Evolutionary conservation across 306 rosid species (phyloP).

Genomic region (Trifolium dubium): DNA sequence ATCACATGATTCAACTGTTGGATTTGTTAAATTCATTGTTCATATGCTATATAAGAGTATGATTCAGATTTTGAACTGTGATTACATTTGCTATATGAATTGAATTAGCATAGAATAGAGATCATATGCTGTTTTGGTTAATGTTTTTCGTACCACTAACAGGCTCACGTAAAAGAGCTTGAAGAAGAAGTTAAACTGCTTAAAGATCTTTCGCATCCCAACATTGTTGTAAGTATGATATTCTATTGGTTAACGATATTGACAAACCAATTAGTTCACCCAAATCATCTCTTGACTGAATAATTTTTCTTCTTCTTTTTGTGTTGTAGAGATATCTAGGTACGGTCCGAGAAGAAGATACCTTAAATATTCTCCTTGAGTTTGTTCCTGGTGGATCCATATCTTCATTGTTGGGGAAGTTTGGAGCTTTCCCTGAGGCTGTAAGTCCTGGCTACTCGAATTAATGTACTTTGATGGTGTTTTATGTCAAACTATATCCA

Average conservation of each 20-base stretch:
- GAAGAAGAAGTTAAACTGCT: constrained; percentile 99
- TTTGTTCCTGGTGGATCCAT: constrained; percentile 99
- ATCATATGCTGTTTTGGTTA: constrained; percentile 32
- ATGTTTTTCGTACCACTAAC: constrained; percentile 46
- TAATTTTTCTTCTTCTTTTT: constrained; percentile 31
- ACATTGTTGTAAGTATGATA: constrained; percentile 88
- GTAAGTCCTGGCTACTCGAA: constrained; percentile 62
- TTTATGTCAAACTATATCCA: constrained; percentile 29
- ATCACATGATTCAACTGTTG: not conserved
- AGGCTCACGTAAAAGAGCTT: constrained; percentile 95
- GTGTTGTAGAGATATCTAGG: constrained; percentile 88
- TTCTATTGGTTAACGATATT: constrained; percentile 39
- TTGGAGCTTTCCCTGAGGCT: constrained; percentile 98
- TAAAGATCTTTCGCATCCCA: constrained; percentile 91
- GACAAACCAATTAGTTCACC: constrained; percentile 22
- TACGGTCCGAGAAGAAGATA: constrained; percentile 91
- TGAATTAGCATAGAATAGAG: constrained; percentile 10
- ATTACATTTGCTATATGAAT: constrained; percentile 1
- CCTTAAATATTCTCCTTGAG: constrained; percentile 87
- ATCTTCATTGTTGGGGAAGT: constrained; percentile 95
- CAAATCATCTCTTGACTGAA: constrained; percentile 39
- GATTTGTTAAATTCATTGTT: not conserved
- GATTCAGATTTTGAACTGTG: constrained; percentile 22
- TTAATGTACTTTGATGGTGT: constrained; percentile 31
- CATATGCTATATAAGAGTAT: constrained; percentile 1